phyloP scores from a whole-genome alignment of 306 rosid species.

The Dicorynia guianensis region DNA sequence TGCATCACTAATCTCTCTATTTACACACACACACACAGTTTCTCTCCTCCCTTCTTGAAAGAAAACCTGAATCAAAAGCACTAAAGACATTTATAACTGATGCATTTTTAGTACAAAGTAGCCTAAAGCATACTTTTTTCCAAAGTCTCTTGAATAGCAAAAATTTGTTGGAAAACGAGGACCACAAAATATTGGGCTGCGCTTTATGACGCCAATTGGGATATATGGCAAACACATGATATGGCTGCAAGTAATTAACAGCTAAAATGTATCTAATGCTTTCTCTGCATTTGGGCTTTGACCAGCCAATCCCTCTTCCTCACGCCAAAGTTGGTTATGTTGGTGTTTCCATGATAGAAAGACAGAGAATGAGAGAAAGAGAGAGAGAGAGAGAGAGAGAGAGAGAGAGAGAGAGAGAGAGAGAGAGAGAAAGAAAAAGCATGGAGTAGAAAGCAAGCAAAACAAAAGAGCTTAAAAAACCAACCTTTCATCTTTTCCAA shows the following conservation, averaged over 20 bases:
- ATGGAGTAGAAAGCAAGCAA: slow-evolving; percentile 94
- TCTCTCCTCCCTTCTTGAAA: neutral
- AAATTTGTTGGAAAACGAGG: slow-evolving; percentile 26
- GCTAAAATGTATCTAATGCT: slow-evolving; percentile 10
- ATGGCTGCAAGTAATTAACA: neutral
- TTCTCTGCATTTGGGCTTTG: slow-evolving; percentile 16
- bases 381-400: neutral
- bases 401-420: slow-evolving; percentile 16
- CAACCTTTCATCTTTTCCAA: slow-evolving; percentile 60
- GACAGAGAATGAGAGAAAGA: neutral
- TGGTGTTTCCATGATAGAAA: slow-evolving; percentile 34
- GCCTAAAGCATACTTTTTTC: slow-evolving; percentile 34
- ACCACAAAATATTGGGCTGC: neutral
- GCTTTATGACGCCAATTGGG: slow-evolving; percentile 17
- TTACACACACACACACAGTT: neutral
- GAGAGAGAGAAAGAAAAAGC: slow-evolving; percentile 2
- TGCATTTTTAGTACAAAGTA: neutral
- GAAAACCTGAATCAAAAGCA: neutral
- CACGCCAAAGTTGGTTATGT: slow-evolving; percentile 47
- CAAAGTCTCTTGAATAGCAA: slow-evolving; percentile 8
- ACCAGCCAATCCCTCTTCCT: slow-evolving; percentile 46
- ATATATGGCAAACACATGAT: neutral
- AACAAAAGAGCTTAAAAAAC: slow-evolving; percentile 51
- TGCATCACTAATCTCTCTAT: neutral
- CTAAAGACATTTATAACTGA: slow-evolving; percentile 8